Conservation (phyloP, 202 grass and related monocot species). For the Musa balbisiana region DNA sequence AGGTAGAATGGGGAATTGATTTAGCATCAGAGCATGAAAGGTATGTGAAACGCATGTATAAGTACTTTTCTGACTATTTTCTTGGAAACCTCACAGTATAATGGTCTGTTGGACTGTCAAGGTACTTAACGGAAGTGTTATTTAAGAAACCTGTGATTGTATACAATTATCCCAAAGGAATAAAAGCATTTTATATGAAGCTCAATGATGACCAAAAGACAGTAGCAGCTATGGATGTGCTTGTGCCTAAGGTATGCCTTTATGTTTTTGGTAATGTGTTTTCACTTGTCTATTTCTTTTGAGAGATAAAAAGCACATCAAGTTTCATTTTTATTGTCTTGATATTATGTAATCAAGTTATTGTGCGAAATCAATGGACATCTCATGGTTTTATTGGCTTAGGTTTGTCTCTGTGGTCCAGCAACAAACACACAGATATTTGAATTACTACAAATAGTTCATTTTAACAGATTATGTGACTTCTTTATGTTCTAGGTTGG, state of each 20-base stretch:
- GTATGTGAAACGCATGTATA: constrained; percentile 27
- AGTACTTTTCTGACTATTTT: neutral
- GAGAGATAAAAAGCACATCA: no score
- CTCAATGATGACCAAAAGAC: constrained; percentile 85
- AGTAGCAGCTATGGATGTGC: constrained; percentile 97
- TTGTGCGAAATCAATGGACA: neutral
- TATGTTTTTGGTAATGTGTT: neutral
- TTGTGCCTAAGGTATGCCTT: constrained; percentile 82
- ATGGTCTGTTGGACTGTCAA: constrained; percentile 21
- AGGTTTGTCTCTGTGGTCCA: no score
- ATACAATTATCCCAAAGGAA: constrained; percentile 93
- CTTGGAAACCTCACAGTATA: constrained; percentile 1
- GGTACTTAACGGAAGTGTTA: constrained; percentile 93
- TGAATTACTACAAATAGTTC: neutral
- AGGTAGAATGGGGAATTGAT: constrained; percentile 96
- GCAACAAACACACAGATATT: neutral
- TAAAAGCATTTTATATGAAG: constrained; percentile 96
- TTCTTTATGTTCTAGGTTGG: constrained; percentile 50
- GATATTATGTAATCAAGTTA: neutral
- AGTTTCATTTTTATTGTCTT: no score
- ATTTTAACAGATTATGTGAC: neutral
- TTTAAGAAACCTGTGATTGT: constrained; percentile 97
- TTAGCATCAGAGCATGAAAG: constrained; percentile 97
- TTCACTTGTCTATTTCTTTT: neutral
- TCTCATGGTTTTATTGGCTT: no score